Conservation (phyloP, 768 basidiomycete genomes). For the Lepiota brunneoincarnata region DNA sequence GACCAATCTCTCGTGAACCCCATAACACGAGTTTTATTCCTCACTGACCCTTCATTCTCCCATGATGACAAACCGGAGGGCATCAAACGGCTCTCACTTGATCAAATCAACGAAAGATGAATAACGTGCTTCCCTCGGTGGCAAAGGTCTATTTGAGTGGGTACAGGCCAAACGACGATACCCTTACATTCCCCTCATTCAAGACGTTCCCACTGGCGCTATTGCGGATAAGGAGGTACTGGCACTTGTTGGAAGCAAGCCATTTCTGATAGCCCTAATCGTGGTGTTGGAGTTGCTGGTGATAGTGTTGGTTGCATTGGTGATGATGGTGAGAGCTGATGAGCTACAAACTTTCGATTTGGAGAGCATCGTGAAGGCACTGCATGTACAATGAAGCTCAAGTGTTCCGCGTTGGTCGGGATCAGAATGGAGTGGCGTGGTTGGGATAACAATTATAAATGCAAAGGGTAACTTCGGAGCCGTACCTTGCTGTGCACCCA, state of each 20-base stretch:
- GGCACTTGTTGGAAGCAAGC: not conserved
- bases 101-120: conserved; percentile 1
- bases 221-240: not conserved
- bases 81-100: not conserved
- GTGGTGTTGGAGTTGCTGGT: not conserved
- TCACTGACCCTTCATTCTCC: not conserved
- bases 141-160: conserved; percentile 1
- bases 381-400: not conserved
- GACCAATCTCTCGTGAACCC: not conserved
- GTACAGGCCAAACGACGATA: not conserved
- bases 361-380: not conserved
- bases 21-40: not conserved
- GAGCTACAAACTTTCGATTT: not conserved
- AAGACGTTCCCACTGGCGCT: not conserved
- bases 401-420: no score
- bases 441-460: no score
- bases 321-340: not conserved
- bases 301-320: not conserved
- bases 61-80: not conserved
- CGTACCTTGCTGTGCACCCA: no score
- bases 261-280: not conserved
- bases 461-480: no score
- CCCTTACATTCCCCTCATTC: not conserved
- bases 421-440: no score
- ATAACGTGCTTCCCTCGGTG: not conserved